Evolutionary conservation across 202 grass and related monocot species (phyloP), one percentile per base, ranked within the genome.

Genomic region (Setaria italica): DNA sequence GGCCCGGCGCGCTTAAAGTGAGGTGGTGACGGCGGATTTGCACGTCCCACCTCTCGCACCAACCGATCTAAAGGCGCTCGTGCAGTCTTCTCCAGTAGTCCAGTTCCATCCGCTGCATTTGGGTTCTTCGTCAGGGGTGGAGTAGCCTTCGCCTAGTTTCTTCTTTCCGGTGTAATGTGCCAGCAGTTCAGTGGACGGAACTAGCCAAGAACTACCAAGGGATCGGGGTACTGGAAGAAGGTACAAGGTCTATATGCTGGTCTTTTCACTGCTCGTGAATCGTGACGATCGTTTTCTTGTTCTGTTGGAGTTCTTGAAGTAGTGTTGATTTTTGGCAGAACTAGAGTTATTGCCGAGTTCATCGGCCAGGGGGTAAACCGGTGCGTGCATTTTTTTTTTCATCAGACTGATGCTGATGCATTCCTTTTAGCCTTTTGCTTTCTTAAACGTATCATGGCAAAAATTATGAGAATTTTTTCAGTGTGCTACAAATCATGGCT

Each of bases 61-160:
- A 81, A 85, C 50, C 85, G 47, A 53, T 15, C 51, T 45, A 9
- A 58, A 47, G 68, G 16, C 46, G 25, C 56, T 58, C 5, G 53
- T 20, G 53, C 6, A 8, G 54, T 20, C 17, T 19, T n/a, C 53
- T 70, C 19, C 66, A 25, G 25, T 25, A 25, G 25, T 70, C 19
- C 67, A 3, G 20, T 8, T n/a, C 7, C 45, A 5, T 72, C 80
- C 58, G 19, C 59, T 39, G 68, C 69, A 35, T 21, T 54, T 41
- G 33, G 32, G 56, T 11, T 59, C 56, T 67, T 80, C 3, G 8
- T 15, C 60, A 20, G 32, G 14, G 25, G 25, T 25, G 15, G 29
- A 54, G 48, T 15, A 21, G 56, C 50, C 48, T 25, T 59, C 2
- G 2, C 5, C 7, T 2, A 13, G 19, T n/a, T 9, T 9, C 55